Conservation (phyloP, 768 basidiomycete species). For the Pleurotus djamor region DNA sequence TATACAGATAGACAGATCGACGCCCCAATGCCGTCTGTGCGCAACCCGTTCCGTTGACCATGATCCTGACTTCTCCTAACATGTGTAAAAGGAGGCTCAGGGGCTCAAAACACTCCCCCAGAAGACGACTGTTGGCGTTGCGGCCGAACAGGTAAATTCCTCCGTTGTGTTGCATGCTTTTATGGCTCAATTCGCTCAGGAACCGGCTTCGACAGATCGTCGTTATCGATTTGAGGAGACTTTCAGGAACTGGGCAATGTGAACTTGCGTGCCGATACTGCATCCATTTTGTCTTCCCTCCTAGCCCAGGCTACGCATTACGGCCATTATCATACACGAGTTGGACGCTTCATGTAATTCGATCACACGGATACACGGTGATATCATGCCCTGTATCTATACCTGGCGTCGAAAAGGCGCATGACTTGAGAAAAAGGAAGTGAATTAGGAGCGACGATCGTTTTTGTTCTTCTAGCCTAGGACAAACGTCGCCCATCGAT, state of each 20-base stretch:
- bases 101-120: background rate
- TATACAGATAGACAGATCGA: slow-evolving; percentile 1
- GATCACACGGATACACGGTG: background rate
- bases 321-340: background rate
- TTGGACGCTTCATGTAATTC: background rate
- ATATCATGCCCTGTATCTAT: background rate
- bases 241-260: slow-evolving; percentile 1
- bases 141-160: too few species aligned
- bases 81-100: background rate
- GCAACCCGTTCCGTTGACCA: background rate
- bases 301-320: too few species aligned
- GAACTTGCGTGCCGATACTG: background rate
- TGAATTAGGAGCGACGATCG: background rate
- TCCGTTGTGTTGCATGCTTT: too few species aligned
- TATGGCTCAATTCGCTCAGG: too few species aligned
- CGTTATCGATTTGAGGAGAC: slow-evolving; percentile 16
- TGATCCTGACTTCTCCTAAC: background rate
- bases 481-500: background rate
- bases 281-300: background rate
- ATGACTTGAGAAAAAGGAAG: slow-evolving; percentile 5
- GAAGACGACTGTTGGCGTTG: slow-evolving; percentile 4
- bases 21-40: background rate
- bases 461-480: background rate
- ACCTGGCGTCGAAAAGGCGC: background rate
- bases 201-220: too few species aligned